These are phyloP conservation scores for Colletotrichum sp. DNA, from an alignment of 2,329 filamentous ascomycete species.

Conservation along the genomic window DNA sequence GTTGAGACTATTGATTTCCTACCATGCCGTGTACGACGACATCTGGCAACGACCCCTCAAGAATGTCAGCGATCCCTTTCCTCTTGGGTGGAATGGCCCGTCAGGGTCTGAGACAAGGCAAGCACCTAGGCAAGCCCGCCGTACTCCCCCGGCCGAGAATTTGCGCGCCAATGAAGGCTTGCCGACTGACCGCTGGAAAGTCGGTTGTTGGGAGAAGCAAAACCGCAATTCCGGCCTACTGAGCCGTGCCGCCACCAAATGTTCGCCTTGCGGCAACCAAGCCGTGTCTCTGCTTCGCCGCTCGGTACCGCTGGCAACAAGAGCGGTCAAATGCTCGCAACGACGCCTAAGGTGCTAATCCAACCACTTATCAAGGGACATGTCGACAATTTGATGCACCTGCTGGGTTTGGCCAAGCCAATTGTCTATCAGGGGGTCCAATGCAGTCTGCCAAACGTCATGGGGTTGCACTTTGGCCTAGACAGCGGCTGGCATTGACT, in stretches of 20 bases:
- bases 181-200: not conserved
- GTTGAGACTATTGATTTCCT: not conserved
- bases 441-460: not conserved
- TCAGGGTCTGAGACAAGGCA: not conserved
- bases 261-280: not conserved
- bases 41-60: not conserved
- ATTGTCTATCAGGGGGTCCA: not conserved
- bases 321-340: not conserved
- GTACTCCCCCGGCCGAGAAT: not conserved
- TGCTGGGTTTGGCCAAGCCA: not conserved
- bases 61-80: not conserved
- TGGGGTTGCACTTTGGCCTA: not conserved
- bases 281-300: not conserved
- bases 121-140: not conserved
- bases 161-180: not conserved
- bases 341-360: not conserved
- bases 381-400: not conserved
- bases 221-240: not conserved
- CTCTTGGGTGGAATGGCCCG: not conserved
- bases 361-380: not conserved
- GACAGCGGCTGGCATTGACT: not conserved
- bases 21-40: not conserved
- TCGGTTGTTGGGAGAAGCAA: not conserved
- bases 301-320: not conserved
- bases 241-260: not conserved